Evolutionary conservation across 768 basidiomycete genomes (phyloP).

Genomic region (Hygrocybe punicea): DNA sequence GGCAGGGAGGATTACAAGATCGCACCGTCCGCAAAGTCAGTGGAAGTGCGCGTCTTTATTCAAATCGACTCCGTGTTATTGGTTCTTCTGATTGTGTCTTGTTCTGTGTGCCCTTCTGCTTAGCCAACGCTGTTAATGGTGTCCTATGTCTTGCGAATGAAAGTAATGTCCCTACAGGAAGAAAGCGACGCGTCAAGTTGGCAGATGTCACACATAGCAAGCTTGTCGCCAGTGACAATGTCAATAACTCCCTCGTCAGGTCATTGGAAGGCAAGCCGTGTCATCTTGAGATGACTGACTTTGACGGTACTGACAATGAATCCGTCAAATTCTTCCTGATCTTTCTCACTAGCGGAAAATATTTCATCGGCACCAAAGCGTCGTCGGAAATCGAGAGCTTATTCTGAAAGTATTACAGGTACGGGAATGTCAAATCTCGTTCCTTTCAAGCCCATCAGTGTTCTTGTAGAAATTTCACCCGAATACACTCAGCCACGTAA

Average conservation of each 20-base stretch:
- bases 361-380: not conserved
- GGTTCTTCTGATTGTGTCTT: not conserved
- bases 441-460: not conserved
- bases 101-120: not conserved
- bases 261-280: not conserved
- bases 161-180: not conserved
- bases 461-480: not conserved
- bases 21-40: not conserved
- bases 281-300: too few species aligned
- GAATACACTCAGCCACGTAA: slow-evolving; percentile 28
- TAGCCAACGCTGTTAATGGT: not conserved
- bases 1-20: slow-evolving; percentile 33
- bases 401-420: not conserved
- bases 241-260: not conserved
- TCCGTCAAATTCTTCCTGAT: too few species aligned
- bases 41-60: slow-evolving; percentile 6
- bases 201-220: not conserved
- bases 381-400: not conserved
- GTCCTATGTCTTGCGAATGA: not conserved
- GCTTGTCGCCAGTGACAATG: not conserved
- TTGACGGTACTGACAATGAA: too few species aligned
- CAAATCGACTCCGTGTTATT: not conserved
- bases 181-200: too few species aligned
- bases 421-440: not conserved
- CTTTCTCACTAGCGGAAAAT: not conserved